phyloP scores from a whole-genome alignment of 441 rosid genomes.

The Francoa sonchifolia region DNA sequence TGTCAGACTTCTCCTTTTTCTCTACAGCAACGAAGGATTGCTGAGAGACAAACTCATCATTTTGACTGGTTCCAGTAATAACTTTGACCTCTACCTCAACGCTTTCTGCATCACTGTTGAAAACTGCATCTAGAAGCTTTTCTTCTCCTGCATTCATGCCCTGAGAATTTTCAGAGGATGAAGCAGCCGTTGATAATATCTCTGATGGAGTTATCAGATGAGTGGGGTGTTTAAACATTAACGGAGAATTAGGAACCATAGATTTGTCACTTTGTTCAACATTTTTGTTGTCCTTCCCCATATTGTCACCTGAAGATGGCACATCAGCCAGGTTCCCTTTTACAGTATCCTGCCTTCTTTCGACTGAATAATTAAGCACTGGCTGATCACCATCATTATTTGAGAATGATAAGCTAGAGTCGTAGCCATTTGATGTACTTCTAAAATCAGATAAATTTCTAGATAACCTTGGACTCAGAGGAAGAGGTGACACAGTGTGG shows the following conservation, averaged over 20 bases:
- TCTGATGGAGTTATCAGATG: conserved; percentile 46
- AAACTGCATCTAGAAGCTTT: conserved; percentile 23
- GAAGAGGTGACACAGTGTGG: conserved; percentile 26
- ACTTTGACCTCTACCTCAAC: conserved; percentile 31
- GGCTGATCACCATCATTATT: conserved; percentile 32
- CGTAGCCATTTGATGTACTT: conserved; percentile 23
- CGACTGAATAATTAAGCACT: conserved; percentile 17
- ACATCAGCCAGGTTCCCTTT: conserved; percentile 24
- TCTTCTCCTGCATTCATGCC: conserved; percentile 19
- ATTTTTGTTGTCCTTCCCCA: conserved; percentile 23
- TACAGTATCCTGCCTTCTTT: conserved; percentile 13
- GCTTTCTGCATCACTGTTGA: conserved; percentile 21
- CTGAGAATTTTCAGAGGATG: conserved; percentile 25
- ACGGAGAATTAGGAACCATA: conserved; percentile 23
- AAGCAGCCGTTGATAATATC: conserved; percentile 30
- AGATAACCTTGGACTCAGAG: conserved; percentile 47
- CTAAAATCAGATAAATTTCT: conserved; percentile 40
- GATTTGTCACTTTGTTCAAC: conserved; percentile 19
- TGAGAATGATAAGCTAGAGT: conserved; percentile 18
- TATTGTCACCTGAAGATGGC: conserved; percentile 23
- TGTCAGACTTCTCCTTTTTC: conserved; percentile 34
- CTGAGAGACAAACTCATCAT: conserved; percentile 19
- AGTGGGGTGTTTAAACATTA: conserved; percentile 32
- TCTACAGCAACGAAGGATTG: conserved; percentile 20
- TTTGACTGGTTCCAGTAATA: conserved; percentile 19